These are phyloP conservation scores for Mycena vitilis DNA, from an alignment of 768 basidiomycete species.

Conservation along the genomic window DNA sequence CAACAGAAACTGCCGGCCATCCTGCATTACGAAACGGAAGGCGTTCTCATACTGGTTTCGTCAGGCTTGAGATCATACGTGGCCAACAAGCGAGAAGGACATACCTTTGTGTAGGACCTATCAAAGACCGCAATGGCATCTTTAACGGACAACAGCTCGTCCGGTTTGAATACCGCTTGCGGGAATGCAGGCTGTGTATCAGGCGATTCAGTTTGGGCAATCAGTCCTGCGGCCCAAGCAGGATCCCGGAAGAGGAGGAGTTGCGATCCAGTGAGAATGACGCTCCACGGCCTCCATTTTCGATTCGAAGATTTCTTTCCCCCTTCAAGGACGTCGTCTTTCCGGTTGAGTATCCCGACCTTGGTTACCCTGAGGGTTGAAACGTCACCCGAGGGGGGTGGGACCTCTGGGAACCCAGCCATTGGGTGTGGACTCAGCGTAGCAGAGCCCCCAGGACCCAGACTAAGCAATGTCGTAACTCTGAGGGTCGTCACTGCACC, in stretches of 20 bases:
- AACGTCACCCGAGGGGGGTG: constrained; percentile 43
- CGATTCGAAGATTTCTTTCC: constrained; percentile 80
- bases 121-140: constrained; percentile 87
- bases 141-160: constrained; percentile 85
- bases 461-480: constrained; percentile 48
- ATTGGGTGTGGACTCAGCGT: constrained; percentile 38
- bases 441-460: constrained; percentile 49
- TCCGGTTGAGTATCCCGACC: constrained; percentile 82
- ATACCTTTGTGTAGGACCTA: constrained; percentile 79
- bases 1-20: constrained; percentile 85
- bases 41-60: constrained; percentile 69
- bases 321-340: constrained; percentile 81
- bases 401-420: constrained; percentile 41
- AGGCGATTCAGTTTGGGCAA: constrained; percentile 53
- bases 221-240: constrained; percentile 61
- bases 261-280: constrained; percentile 90
- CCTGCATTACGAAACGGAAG: constrained; percentile 80
- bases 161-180: constrained; percentile 72
- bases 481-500: constrained; percentile 54
- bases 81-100: constrained; percentile 30
- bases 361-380: constrained; percentile 79
- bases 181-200: constrained; percentile 51
- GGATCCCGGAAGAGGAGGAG: constrained; percentile 89
- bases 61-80: constrained; percentile 8
- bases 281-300: constrained; percentile 91